Percentiles rank a stretch among this genome's conserved stretches.
Evolutionary conservation across 179 eudicot genomes (phyloP).

Genomic region (Monotropa hypopitys): DNA sequence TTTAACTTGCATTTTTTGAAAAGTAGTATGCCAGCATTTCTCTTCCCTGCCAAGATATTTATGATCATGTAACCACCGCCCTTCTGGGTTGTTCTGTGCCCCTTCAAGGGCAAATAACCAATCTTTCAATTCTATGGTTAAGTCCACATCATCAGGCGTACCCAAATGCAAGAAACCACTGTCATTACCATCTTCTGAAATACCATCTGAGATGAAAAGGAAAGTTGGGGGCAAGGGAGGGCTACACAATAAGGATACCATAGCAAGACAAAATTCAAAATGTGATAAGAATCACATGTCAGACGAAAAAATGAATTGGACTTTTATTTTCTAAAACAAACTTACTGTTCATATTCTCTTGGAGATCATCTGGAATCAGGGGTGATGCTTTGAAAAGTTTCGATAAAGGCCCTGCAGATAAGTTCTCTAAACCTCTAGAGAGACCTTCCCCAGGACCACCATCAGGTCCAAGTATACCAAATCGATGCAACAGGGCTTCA

Average conservation of each 20-base stretch:
- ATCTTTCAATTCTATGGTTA: constrained; percentile 61
- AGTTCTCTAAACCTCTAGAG: constrained; percentile 54
- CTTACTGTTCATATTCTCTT: constrained; percentile 29
- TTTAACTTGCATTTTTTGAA: constrained; percentile 47
- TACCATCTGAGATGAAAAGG: constrained; percentile 31
- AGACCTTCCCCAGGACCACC: constrained; percentile 95
- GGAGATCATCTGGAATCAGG: constrained; percentile 25
- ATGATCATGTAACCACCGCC: constrained; percentile 19
- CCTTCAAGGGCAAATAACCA: constrained; percentile 98
- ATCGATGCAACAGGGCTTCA: constrained; percentile 72
- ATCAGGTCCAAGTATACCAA: constrained; percentile 84
- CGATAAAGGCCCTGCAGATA: constrained; percentile 70
- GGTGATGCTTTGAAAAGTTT: constrained; percentile 75
- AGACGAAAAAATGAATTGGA: not conserved
- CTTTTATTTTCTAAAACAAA: not conserved
- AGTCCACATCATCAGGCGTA: constrained; percentile 78
- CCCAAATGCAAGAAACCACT: constrained; percentile 48
- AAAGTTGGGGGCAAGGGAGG: not conserved
- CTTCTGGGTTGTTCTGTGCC: constrained; percentile 45
- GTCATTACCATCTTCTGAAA: constrained; percentile 29
- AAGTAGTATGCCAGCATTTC: constrained; percentile 87
- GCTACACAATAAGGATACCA: not conserved
- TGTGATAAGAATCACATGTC: too few species aligned
- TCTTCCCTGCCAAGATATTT: constrained; percentile 51
- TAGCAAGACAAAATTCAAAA: not conserved